These are phyloP conservation scores for Fusarium nurragi DNA, from an alignment of 2,329 filamentous ascomycete species.

Conservation along the genomic window DNA sequence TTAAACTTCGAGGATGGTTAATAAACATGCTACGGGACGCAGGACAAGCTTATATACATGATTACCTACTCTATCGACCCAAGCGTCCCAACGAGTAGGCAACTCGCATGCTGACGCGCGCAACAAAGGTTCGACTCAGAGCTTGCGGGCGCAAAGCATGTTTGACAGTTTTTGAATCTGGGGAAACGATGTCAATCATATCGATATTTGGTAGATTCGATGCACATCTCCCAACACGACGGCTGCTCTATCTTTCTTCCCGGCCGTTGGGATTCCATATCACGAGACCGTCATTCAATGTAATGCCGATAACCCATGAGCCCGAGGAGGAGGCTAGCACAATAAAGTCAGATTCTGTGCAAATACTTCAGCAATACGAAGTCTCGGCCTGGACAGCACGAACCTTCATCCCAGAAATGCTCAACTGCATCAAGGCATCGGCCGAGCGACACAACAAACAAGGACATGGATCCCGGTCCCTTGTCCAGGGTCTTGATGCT, in stretches of 20 bases:
- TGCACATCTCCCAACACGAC: not conserved
- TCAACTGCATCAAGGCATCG: conserved; percentile 13
- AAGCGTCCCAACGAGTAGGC: conserved; percentile 32
- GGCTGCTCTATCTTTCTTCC: not conserved
- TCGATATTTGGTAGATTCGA: not conserved
- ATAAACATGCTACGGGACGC: conserved; percentile 16
- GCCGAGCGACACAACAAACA: conserved; percentile 19
- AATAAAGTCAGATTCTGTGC: not conserved
- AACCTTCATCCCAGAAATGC: not conserved
- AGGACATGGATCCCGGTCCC: conserved; percentile 22
- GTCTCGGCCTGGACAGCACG: not conserved
- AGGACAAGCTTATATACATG: conserved; percentile 43
- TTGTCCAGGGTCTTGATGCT: conserved; percentile 26
- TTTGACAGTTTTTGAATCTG: conserved; percentile 27
- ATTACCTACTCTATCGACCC: conserved; percentile 23
- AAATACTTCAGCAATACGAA: not conserved
- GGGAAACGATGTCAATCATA: conserved; percentile 18
- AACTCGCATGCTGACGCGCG: conserved; percentile 47
- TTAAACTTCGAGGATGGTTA: conserved; percentile 5
- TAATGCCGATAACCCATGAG: not conserved
- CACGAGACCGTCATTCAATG: not conserved
- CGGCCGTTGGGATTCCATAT: not conserved
- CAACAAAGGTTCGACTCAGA: conserved; percentile 38
- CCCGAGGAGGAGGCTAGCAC: not conserved
- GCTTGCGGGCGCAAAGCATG: conserved; percentile 45